Base-by-base conservation (phyloP, 2,329 filamentous ascomycete species). In the Teratosphaeria gauchensis region DNA sequence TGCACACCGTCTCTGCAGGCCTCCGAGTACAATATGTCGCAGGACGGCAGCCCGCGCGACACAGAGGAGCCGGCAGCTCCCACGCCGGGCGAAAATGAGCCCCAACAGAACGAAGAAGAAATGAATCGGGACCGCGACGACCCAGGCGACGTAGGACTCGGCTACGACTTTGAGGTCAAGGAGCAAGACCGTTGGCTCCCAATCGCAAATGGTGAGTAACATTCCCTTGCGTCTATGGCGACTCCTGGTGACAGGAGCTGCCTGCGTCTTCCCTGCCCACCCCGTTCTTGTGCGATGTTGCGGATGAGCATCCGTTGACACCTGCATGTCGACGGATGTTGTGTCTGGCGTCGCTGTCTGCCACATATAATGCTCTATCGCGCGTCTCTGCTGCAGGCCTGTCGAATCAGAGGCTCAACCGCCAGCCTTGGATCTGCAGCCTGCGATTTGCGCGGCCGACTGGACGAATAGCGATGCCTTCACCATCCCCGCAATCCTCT, bases 171-270 rank as follows among this genome's bases (percentile, higher is more conserved):
- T 75, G 92, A 97, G 79, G 92, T 97, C 77, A 97, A 97, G 83
- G 94, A 99, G 79, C 94, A 99, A 79, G 94, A 99, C 79, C 83
- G 94, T 82, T 99, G 94, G 94, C 84, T 99, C 75, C 94, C 94
- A 75, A 99, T 99, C 84, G 94, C 94, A 80, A 99, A 99, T 91
- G 94, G 94, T 99, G 84, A 84, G 94, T 94, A 59, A 54, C 51
- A 51, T 38, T 16, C n/a, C 62, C 58, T 64, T 64, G 62, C 62
- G 54, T 62, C 58, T 31, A 38, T 51, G 51, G 46, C 57, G 48
- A 57, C 59, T 60, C 61, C 60, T 57, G 61, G 59, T 55, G 59
- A 52, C 59, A 60, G 61, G 58, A 61, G 56, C 60, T 54, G 24
- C 61, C 58, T 61, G 57, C 60, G 62, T 59, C 58, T 57, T 62